Conservation (phyloP, 208 protist species). For the Naegleria fowleri region DNA sequence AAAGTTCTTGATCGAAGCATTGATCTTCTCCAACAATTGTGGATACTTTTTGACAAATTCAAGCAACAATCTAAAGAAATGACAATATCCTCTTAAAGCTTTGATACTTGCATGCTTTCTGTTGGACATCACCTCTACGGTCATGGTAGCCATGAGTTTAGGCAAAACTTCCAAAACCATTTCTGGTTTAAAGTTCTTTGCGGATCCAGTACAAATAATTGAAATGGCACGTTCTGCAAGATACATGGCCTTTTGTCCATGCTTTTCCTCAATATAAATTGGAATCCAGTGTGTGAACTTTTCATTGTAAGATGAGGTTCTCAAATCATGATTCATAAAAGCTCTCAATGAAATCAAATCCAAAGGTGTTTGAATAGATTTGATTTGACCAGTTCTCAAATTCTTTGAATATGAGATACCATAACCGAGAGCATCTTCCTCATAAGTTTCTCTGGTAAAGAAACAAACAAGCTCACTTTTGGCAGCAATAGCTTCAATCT, state of each 20-base stretch:
- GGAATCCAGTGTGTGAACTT: constrained; percentile 47
- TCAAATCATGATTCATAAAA: constrained; percentile 40
- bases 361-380: neutral
- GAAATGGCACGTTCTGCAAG: constrained; percentile 30
- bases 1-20: constrained; percentile 37
- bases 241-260: constrained; percentile 40
- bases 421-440: constrained; percentile 45
- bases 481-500: neutral
- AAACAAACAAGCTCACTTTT: constrained; percentile 37
- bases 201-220: constrained; percentile 33
- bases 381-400: constrained; percentile 29
- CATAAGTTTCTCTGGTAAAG: constrained; percentile 34
- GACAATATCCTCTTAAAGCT: constrained; percentile 39
- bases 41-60: constrained; percentile 41
- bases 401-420: constrained; percentile 35
- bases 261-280: constrained; percentile 42
- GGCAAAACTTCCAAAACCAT: constrained; percentile 37
- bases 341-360: constrained; percentile 31
- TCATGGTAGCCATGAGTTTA: constrained; percentile 41
- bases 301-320: constrained; percentile 32
- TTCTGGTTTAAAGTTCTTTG: constrained; percentile 35
- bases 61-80: constrained; percentile 43
- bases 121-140: constrained; percentile 41
- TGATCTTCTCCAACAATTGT: constrained; percentile 18
- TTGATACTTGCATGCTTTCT: constrained; percentile 38